Evolutionary conservation across 2,329 filamentous ascomycete genomes (phyloP).

Genomic region (Colletotrichum sp.): DNA sequence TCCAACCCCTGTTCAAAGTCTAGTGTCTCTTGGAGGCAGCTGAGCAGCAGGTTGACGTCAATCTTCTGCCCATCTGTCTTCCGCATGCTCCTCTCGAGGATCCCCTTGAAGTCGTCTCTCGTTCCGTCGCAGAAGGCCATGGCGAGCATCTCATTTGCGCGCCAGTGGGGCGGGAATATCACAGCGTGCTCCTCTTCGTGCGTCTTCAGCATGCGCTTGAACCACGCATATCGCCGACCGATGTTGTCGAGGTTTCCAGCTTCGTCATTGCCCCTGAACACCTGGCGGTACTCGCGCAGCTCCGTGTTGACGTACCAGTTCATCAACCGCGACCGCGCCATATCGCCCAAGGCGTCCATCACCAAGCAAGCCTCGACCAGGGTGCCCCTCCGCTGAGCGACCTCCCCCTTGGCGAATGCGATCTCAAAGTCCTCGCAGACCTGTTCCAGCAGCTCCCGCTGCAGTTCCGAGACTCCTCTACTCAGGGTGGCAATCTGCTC

Average conservation of each 20-base stretch:
- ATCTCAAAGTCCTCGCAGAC: conserved; percentile 99
- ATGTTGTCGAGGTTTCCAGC: conserved; percentile 97
- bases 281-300: conserved; percentile 91
- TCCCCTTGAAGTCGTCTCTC: conserved; percentile 92
- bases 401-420: conserved; percentile 88
- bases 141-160: conserved; percentile 86
- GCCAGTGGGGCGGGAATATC: conserved; percentile 89
- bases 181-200: conserved; percentile 91
- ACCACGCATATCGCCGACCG: conserved; percentile 92
- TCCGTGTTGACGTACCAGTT: conserved; percentile 99
- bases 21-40: conserved; percentile 91
- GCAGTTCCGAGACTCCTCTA: conserved; percentile 90
- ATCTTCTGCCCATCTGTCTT: conserved; percentile 77
- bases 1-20: conserved; percentile 96
- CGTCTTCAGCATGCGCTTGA: conserved; percentile 91
- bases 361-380: conserved; percentile 89
- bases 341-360: conserved; percentile 92
- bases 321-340: conserved; percentile 79
- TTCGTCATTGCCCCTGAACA: conserved; percentile 96
- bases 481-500: conserved; percentile 96
- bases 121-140: conserved; percentile 96
- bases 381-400: conserved; percentile 70
- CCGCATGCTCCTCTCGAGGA: conserved; percentile 86
- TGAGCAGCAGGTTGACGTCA: conserved; percentile 87
- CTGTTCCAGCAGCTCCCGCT: conserved; percentile 91